A percentile compares a stretch with the other conserved stretches of the same genome.
phyloP scores from a whole-genome alignment of 257 asterid species.

The Leptodermis oblonga region DNA sequence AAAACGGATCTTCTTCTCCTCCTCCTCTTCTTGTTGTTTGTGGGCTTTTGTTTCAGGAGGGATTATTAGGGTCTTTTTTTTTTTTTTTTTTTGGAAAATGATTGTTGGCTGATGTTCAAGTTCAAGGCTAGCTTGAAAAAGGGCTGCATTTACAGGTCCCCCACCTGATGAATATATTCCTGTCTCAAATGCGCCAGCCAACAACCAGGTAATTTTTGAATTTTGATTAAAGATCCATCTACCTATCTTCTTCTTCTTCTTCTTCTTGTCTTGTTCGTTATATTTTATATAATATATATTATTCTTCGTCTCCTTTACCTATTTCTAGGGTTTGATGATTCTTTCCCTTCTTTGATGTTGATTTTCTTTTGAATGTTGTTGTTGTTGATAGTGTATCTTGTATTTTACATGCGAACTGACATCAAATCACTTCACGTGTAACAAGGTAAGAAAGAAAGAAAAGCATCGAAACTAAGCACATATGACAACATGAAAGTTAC shows the following conservation, averaged over 20 bases:
- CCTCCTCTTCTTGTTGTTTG: no score
- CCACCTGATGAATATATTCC: conserved; percentile 1
- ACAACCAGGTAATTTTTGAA: conserved; percentile 21
- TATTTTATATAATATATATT: neutral
- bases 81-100: neutral
- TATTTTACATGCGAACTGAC: conserved; percentile 21
- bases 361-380: neutral
- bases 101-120: neutral
- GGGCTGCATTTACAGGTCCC: neutral
- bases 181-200: conserved; percentile 16
- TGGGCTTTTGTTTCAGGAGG: neutral
- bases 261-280: no score
- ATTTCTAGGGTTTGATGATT: conserved; percentile 11
- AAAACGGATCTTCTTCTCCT: no score
- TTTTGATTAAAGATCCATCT: neutral
- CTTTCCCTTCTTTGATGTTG: neutral
- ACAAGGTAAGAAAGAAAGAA: conserved; percentile 21
- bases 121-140: neutral
- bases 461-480: conserved; percentile 33
- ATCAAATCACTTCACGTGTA: conserved; percentile 44
- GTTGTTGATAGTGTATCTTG: neutral
- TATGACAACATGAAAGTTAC: conserved; percentile 72
- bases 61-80: neutral
- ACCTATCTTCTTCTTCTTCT: no score
- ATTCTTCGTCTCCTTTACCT: no score